Evolutionary conservation across 768 basidiomycete species (phyloP).

Genomic region (Serendipita vermifera): DNA sequence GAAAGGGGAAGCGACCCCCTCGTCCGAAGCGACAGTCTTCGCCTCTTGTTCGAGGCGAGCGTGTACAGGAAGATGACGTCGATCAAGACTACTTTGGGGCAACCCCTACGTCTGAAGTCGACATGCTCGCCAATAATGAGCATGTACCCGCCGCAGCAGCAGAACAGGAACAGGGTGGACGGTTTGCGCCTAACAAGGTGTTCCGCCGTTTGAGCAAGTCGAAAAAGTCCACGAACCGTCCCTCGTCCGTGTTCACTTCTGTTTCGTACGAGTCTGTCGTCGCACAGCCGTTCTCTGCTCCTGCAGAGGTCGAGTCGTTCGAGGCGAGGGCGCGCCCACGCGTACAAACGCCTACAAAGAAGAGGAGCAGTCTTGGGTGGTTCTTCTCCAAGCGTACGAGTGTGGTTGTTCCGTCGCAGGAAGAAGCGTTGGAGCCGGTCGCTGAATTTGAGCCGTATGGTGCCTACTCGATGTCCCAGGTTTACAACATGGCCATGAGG

Average conservation of each 20-base stretch:
- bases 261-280: constrained; percentile 1
- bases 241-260: no score
- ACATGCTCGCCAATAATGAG: no score
- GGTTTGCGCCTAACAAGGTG: no score
- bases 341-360: background rate
- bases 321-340: background rate
- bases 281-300: background rate
- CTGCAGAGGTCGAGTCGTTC: background rate
- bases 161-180: no score
- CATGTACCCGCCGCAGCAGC: no score
- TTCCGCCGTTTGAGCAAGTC: no score
- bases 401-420: background rate
- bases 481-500: background rate
- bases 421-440: background rate
- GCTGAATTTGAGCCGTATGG: background rate
- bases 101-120: no score
- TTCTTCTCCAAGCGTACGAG: background rate
- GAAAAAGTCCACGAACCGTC: no score
- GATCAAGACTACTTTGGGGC: background rate
- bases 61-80: background rate
- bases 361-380: constrained; percentile 5
- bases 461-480: background rate
- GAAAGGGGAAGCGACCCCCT: background rate
- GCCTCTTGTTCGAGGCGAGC: background rate
- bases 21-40: background rate